Conservation (phyloP, 2,329 filamentous ascomycete species). For the Claviceps lovelessii region DNA sequence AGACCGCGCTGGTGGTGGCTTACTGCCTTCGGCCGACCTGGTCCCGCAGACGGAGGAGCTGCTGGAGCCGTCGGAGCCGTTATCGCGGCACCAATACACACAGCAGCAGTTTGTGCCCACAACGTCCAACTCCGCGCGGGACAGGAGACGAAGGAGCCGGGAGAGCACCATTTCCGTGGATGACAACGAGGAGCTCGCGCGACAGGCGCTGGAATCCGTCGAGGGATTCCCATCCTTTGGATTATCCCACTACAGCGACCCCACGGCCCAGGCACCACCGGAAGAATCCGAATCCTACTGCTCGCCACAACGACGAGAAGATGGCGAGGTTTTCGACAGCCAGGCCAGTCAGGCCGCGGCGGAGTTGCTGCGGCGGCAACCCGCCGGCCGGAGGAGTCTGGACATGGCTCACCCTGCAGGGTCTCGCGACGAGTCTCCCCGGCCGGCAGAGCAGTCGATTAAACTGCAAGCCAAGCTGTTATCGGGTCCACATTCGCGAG, state of each 20-base stretch:
- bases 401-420: slow-evolving; percentile 31
- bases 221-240: slow-evolving; percentile 28
- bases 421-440: slow-evolving; percentile 30
- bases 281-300: slow-evolving; percentile 2
- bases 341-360: slow-evolving; percentile 67
- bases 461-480: slow-evolving; percentile 39
- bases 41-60: slow-evolving; percentile 48
- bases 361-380: slow-evolving; percentile 53
- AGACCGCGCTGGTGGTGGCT: slow-evolving; percentile 28
- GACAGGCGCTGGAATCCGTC: slow-evolving; percentile 38
- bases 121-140: slow-evolving; percentile 28
- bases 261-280: slow-evolving; percentile 12
- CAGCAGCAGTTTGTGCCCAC: slow-evolving; percentile 27
- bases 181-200: slow-evolving; percentile 42
- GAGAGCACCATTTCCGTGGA: slow-evolving; percentile 74
- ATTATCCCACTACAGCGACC: slow-evolving; percentile 7
- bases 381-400: slow-evolving; percentile 34
- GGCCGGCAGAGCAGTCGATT: slow-evolving; percentile 27
- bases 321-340: slow-evolving; percentile 49
- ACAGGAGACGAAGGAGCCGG: slow-evolving; percentile 51
- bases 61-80: neutral
- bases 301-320: slow-evolving; percentile 14
- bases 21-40: slow-evolving; percentile 49
- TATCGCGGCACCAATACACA: slow-evolving; percentile 25
- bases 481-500: slow-evolving; percentile 20